Conservation (phyloP, 306 rosid species). For the Alnus rubra region DNA sequence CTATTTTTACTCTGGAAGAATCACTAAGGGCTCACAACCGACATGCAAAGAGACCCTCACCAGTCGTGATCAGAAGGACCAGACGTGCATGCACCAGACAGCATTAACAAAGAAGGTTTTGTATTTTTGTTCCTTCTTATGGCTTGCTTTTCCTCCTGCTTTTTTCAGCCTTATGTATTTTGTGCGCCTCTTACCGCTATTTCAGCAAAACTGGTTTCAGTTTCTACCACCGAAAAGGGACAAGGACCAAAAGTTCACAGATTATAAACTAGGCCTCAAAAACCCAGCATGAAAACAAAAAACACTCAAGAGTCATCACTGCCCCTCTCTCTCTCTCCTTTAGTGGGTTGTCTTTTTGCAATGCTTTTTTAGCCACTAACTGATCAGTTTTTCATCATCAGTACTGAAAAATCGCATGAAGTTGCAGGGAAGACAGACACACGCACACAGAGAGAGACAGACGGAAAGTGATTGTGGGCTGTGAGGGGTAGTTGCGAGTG, state of each 20-base stretch:
- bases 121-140: constrained; percentile 57
- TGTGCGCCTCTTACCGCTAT: constrained; percentile 5
- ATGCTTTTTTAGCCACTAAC: constrained; percentile 39
- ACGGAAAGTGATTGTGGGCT: constrained; percentile 18
- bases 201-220: constrained; percentile 24
- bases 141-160: constrained; percentile 28
- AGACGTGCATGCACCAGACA: constrained; percentile 63
- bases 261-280: constrained; percentile 21
- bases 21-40: constrained; percentile 41
- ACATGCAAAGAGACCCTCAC: constrained; percentile 52
- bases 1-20: constrained; percentile 38
- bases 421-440: constrained; percentile 39
- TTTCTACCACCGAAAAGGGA: background rate
- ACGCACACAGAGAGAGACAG: background rate
- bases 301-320: background rate
- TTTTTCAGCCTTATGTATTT: constrained; percentile 14
- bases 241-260: constrained; percentile 16
- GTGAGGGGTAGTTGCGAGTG: constrained; percentile 32
- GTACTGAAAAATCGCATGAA: constrained; percentile 40
- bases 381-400: constrained; percentile 39
- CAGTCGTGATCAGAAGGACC: constrained; percentile 61
- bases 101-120: constrained; percentile 41
- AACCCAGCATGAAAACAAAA: constrained; percentile 11
- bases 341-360: constrained; percentile 37
- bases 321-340: constrained; percentile 1